Evolutionary conservation across 768 basidiomycete genomes (phyloP).

Genomic region (Pleurotus djamor): DNA sequence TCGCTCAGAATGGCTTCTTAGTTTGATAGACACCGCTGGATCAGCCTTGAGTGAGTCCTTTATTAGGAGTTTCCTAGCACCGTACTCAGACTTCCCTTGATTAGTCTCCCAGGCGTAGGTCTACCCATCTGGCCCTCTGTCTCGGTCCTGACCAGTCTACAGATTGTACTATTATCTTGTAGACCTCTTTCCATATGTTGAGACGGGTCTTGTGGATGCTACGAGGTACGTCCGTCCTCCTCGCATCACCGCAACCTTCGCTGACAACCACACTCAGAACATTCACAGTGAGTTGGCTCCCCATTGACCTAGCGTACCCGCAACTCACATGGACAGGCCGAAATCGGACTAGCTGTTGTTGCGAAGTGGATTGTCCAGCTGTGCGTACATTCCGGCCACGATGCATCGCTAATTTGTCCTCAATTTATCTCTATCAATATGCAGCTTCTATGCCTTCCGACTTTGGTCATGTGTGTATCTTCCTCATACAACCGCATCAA

Average conservation of each 20-base stretch:
- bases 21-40: constrained; percentile 16
- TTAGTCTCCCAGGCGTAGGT: constrained; percentile 14
- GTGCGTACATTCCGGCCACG: constrained; percentile 8
- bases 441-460: constrained; percentile 15
- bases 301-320: background rate
- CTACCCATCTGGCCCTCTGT: background rate
- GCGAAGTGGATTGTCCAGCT: constrained; percentile 19
- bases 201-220: constrained; percentile 15
- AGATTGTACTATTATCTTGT: constrained; percentile 24
- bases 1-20: background rate
- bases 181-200: constrained; percentile 15
- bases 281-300: constrained; percentile 11
- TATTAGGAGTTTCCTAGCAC: background rate
- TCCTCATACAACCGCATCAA: background rate
- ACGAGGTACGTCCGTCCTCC: constrained; percentile 12
- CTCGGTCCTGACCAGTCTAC: background rate
- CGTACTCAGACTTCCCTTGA: background rate
- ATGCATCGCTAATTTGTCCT: background rate
- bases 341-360: constrained; percentile 16
- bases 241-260: background rate
- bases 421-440: background rate
- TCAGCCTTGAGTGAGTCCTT: constrained; percentile 17
- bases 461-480: constrained; percentile 14
- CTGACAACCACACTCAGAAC: constrained; percentile 6
- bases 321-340: constrained; percentile 9